Evolutionary conservation across 441 rosid genomes (phyloP).

Genomic region (Isatis lusitanica): DNA sequence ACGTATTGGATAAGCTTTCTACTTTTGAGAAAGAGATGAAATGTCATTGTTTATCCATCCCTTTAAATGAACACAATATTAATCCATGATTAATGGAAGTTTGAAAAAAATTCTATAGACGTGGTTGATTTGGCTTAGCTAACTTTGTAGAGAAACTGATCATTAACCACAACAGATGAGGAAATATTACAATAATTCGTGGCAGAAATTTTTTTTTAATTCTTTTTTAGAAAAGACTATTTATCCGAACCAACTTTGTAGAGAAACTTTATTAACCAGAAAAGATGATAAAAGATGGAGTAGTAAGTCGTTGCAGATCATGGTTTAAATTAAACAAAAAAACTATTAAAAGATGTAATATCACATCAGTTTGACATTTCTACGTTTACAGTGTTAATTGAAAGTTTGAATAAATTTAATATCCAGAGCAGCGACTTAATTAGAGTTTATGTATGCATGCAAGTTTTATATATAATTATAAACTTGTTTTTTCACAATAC

Average conservation of each 20-base stretch:
- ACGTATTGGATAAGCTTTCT: constrained; percentile 24
- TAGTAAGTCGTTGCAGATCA: background rate
- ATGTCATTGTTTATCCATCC: background rate
- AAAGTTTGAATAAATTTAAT: background rate
- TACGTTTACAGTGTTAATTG: too few species aligned
- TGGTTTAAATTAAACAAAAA: background rate
- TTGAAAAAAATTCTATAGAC: background rate
- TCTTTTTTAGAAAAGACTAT: too few species aligned
- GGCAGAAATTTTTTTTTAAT: background rate
- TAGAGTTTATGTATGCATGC: background rate
- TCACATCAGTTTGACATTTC: background rate
- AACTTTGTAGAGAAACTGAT: constrained; percentile 12
- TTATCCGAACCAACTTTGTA: too few species aligned
- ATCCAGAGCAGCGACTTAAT: background rate
- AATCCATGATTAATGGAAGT: background rate
- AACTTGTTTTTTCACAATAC: too few species aligned
- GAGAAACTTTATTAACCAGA: constrained; percentile 11
- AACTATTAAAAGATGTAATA: background rate
- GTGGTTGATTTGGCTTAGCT: background rate
- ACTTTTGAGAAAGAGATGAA: constrained; percentile 22
- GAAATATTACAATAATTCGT: background rate
- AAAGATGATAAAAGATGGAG: background rate
- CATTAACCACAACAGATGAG: constrained; percentile 2
- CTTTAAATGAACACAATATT: background rate
- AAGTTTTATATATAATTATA: background rate